Base-by-base conservation (phyloP, 2,329 filamentous ascomycete genomes). In the Claviceps sp. region DNA sequence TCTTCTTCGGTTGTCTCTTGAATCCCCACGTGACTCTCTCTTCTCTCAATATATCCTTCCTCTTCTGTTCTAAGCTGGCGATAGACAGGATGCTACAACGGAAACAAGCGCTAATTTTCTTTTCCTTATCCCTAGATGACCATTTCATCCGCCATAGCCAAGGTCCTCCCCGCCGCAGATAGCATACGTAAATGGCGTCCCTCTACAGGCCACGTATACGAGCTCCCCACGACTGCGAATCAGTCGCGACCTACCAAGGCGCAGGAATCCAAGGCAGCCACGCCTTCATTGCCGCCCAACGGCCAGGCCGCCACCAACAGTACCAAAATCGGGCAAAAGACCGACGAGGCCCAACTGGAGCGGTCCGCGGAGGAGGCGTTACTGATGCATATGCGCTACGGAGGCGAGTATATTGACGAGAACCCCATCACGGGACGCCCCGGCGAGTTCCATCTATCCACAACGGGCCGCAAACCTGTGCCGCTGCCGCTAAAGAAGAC, bases 351-450 rank as follows among this genome's bases (percentile, higher is more conserved):
- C 1, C 67, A 65, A 1, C 62, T 75, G 3, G 70, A 76, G 54
- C 69, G 72, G 14, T 63, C 77, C 2, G 71, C 79, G 2, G 78
- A 82, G 57, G 77, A 82, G 58, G 77, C 80, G 0, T 75, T 81
- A 55, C 65, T 71, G 57, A 70, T 79, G 42, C 77, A 81, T 57
- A 70, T 79, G 64, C 73, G 72, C 55, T 78, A 77, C 57, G 81
- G 79, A 40, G 76, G 78, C 48, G 80, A 84, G 56, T 84, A 81
- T 61, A 77, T 84, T 65, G 79, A 85, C 64, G 78, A 84, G 63
- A 84, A 82, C 57, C 79, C 81, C 43, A 84, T 85, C 58, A 83
- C 79, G 0, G 81, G 82, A 48, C 73, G 76, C 34, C 81, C 81
- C 1, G 81, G 81, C 48, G 78, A 81, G 51, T 85, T 84, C 63